phyloP scores from a whole-genome alignment of 805 yeast genomes.

The Yamadazyma scolyti region DNA sequence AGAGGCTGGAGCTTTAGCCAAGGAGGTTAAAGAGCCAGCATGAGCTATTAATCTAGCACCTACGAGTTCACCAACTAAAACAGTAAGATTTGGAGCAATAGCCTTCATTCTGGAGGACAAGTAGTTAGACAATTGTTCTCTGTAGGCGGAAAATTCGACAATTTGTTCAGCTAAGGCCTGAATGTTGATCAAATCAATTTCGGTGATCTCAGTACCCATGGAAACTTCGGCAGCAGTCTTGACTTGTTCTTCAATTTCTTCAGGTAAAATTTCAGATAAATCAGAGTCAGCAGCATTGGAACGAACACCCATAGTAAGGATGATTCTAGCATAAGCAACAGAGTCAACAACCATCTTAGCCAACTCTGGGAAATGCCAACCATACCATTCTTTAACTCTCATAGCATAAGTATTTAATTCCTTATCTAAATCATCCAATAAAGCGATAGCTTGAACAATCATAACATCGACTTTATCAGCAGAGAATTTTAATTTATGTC shows the following conservation, averaged over 20 bases:
- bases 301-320: conserved; percentile 91
- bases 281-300: conserved; percentile 88
- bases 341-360: conserved; percentile 96
- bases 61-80: conserved; percentile 94
- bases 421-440: conserved; percentile 94
- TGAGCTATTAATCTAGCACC: conserved; percentile 99
- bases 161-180: conserved; percentile 92
- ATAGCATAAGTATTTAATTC: conserved; percentile 97
- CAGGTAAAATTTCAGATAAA: conserved; percentile 50
- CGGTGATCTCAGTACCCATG: conserved; percentile 99
- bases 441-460: conserved; percentile 98
- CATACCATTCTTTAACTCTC: conserved; percentile 99
- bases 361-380: conserved; percentile 99
- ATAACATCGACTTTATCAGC: conserved; percentile 98
- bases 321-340: conserved; percentile 92
- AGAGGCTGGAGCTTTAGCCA: conserved; percentile 98
- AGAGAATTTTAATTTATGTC: conserved; percentile 95
- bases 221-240: conserved; percentile 97
- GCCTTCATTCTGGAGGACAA: conserved; percentile 95
- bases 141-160: conserved; percentile 91
- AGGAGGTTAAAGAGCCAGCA: conserved; percentile 88
- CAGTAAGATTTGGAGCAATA: conserved; percentile 95
- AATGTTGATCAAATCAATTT: conserved; percentile 82
- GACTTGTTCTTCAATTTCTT: conserved; percentile 52
- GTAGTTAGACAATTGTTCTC: conserved; percentile 93